Evolutionary conservation across 2,329 filamentous ascomycete genomes (phyloP).

Genomic region (Nemania sp.): DNA sequence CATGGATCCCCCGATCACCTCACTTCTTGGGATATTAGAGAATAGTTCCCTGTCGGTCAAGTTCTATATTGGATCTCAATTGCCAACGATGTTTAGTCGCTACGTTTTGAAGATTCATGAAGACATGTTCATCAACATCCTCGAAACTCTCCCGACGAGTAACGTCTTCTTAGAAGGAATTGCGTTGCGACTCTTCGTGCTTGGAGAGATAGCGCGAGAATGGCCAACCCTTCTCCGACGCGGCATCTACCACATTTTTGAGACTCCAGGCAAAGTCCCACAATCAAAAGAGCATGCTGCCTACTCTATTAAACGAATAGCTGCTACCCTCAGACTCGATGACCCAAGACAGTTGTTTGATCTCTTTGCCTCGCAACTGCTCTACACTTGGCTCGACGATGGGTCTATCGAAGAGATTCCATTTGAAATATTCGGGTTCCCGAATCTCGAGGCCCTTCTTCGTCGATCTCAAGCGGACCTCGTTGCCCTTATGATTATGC

Average conservation of each 20-base stretch:
- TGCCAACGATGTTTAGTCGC: constrained; percentile 76
- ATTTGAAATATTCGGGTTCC: constrained; percentile 82
- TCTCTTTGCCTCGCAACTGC: constrained; percentile 83
- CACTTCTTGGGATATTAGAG: constrained; percentile 72
- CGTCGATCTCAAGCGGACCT: constrained; percentile 74
- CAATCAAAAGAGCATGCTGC: constrained; percentile 70
- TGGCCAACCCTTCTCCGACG: constrained; percentile 87
- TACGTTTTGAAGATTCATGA: constrained; percentile 86
- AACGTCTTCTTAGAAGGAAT: constrained; percentile 77
- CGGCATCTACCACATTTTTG: constrained; percentile 92
- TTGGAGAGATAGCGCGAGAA: constrained; percentile 74
- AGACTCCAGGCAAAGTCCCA: constrained; percentile 76
- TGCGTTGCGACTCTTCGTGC: constrained; percentile 75
- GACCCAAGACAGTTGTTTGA: constrained; percentile 73
- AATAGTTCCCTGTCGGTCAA: constrained; percentile 72
- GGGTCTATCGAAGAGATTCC: constrained; percentile 73
- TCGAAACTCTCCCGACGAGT: constrained; percentile 77
- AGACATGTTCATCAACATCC: constrained; percentile 79
- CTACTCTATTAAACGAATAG: constrained; percentile 69
- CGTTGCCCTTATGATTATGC: constrained; percentile 80
- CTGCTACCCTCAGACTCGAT: constrained; percentile 64
- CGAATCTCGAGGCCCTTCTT: constrained; percentile 68
- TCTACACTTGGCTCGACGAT: constrained; percentile 85
- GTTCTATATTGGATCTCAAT: constrained; percentile 68
- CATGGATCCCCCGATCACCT: constrained; percentile 66